phyloP scores from a whole-genome alignment of 1,284 basidiomycete species.

The Heliocybe sulcata region DNA sequence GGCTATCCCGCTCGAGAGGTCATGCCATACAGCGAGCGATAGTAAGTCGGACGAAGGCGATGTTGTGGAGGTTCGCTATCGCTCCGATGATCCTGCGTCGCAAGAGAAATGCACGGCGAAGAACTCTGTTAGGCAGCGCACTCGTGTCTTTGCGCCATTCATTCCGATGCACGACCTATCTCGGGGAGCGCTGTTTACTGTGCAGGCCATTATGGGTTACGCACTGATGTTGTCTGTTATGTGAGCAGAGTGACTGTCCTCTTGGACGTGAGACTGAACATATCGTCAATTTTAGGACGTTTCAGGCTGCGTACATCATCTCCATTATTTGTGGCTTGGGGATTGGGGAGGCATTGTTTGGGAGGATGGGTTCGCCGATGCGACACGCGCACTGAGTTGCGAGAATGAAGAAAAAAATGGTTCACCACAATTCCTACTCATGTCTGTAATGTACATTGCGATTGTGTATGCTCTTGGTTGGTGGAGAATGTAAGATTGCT shows the following conservation, averaged over 20 bases:
- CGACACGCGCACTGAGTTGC: not conserved
- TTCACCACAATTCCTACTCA: no score
- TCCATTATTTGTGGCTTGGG: slow-evolving; percentile 56
- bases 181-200: slow-evolving; percentile 49
- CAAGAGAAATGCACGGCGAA: not conserved
- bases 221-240: slow-evolving; percentile 67
- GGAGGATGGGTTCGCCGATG: slow-evolving; percentile 31
- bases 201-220: slow-evolving; percentile 52
- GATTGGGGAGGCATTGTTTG: slow-evolving; percentile 61
- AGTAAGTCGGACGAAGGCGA: not conserved
- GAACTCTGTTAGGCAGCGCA: slow-evolving; percentile 6
- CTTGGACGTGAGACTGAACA: not conserved
- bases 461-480: not conserved
- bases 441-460: no score
- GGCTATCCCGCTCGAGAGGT: not conserved
- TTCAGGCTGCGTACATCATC: slow-evolving; percentile 62
- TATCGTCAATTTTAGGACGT: slow-evolving; percentile 45
- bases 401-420: not conserved
- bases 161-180: slow-evolving; percentile 50
- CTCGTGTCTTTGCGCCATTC: slow-evolving; percentile 46
- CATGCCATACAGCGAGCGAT: not conserved
- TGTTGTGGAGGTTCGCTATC: not conserved
- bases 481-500: no score
- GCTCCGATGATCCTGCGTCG: not conserved
- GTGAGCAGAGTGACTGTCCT: slow-evolving; percentile 30